Evolutionary conservation across 805 yeast species (phyloP), one percentile per base, ranked within the genome.

Genomic region (Saturnispora serradocipensis): DNA sequence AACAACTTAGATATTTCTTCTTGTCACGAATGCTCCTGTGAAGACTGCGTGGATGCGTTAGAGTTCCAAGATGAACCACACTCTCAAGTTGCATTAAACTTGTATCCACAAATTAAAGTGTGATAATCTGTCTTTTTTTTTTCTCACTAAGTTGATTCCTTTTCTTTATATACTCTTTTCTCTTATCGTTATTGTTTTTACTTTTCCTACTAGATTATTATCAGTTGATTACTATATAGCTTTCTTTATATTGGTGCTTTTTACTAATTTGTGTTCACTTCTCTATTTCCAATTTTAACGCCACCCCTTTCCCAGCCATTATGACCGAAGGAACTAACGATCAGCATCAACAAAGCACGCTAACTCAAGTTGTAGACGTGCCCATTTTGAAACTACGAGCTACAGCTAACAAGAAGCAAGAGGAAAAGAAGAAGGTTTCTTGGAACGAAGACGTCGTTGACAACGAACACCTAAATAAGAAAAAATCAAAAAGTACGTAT

Each of bases 381-480:
- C 52, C 53, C 15, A 42, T 59, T 32, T 64, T 63, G 0, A 54
- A 58, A 5, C 52, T 62, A 11, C 57, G 56, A 20, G 42, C 42
- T 25, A 43, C 58, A 10, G 7, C 50, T 46, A 43, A 40, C 28
- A 46, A 35, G 4, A 43, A 49, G 13, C 36, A 18, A 15, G 53
- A 55, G 42, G 22, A 54, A 6, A 68, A 75, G 49, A 74, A 81
- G 11, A 73, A 77, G 40, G 97, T 91, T 0, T 74, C 81, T 49
- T 91, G 97, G 97, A 74, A 82, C 7, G 86, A 84, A 36, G 95
- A 83, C 45, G 90, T 88, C 3, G 75, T 93, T 4, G 98, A 91
- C 65, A 91, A 91, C 65, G 99, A 91, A 68, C 68, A 86, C 62
- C 73, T 93, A 86, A 78, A 84, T 62, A 87, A 80, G 70, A 93